Evolutionary conservation across 2,329 filamentous ascomycete genomes (phyloP).

Genomic region (Penicillium hordei): DNA sequence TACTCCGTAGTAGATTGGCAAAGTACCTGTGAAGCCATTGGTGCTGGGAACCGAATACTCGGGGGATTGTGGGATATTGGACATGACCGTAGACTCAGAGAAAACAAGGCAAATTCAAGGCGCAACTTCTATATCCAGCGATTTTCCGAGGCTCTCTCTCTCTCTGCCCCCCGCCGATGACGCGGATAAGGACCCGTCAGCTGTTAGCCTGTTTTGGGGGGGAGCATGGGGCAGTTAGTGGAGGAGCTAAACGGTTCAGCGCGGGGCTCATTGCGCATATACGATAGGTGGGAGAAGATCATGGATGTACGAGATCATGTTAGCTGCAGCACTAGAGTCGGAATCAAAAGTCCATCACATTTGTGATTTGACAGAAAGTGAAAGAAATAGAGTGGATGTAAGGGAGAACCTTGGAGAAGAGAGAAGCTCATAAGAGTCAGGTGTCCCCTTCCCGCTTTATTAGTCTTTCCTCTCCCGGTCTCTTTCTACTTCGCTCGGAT

Average conservation of each 20-base stretch:
- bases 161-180: not conserved
- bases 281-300: constrained; percentile 2
- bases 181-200: not conserved
- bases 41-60: not conserved
- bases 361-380: not conserved
- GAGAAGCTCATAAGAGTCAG: not conserved
- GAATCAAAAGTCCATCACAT: constrained; percentile 1
- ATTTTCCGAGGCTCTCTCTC: not conserved
- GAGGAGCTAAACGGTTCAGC: constrained; percentile 4
- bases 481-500: not conserved
- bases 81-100: not conserved
- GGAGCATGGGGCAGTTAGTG: not conserved
- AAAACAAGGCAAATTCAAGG: not conserved
- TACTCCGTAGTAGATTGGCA: not conserved
- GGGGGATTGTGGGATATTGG: not conserved
- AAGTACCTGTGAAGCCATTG: not conserved
- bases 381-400: constrained; percentile 7
- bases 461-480: not conserved
- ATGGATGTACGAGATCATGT: not conserved
- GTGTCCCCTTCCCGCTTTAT: constrained; percentile 11
- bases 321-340: constrained; percentile 1
- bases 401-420: constrained; percentile 7
- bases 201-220: not conserved
- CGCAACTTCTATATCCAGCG: not conserved
- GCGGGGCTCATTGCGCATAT: constrained; percentile 6